A percentile compares a stretch with the other conserved stretches of the same genome.
Evolutionary conservation across 2,329 filamentous ascomycete genomes (phyloP).

Genomic region (Fusarium tuaranense): DNA sequence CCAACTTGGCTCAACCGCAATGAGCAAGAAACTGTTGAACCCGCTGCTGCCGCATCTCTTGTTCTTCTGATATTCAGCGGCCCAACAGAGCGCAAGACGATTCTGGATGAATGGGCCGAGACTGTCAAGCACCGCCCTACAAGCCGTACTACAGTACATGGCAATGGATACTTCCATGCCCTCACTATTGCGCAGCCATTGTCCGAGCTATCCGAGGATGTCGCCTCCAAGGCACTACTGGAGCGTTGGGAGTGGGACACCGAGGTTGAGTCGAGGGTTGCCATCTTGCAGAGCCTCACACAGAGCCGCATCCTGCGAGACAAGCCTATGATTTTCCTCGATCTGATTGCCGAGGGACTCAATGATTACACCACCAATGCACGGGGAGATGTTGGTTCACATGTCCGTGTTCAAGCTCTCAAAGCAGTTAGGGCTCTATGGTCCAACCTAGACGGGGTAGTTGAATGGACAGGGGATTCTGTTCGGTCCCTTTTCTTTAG

Average conservation of each 20-base stretch:
- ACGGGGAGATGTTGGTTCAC: constrained; percentile 89
- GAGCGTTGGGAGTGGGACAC: constrained; percentile 65
- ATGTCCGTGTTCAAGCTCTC: constrained; percentile 84
- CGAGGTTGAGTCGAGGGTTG: constrained; percentile 64
- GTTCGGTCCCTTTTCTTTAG: constrained; percentile 59
- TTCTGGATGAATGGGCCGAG: constrained; percentile 61
- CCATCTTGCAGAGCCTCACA: constrained; percentile 67
- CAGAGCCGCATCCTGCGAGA: constrained; percentile 58
- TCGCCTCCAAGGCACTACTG: constrained; percentile 59
- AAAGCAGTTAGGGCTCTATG: constrained; percentile 78
- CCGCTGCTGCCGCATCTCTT: constrained; percentile 64
- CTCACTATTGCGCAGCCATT: constrained; percentile 63
- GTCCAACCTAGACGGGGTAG: constrained; percentile 46
- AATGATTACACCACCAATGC: constrained; percentile 94
- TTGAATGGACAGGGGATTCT: constrained; percentile 45
- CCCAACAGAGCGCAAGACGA: constrained; percentile 49
- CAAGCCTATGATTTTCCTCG: constrained; percentile 56
- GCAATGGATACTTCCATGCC: constrained; percentile 65
- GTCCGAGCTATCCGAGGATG: constrained; percentile 39
- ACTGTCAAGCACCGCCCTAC: constrained; percentile 51
- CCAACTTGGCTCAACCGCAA: constrained; percentile 61
- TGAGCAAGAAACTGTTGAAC: constrained; percentile 62
- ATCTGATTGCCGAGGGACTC: constrained; percentile 68
- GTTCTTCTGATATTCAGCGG: constrained; percentile 60
- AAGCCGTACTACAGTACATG: constrained; percentile 52